phyloP scores from a whole-genome alignment of 352 stramenopile species.

The Globisporangium yorkense region DNA sequence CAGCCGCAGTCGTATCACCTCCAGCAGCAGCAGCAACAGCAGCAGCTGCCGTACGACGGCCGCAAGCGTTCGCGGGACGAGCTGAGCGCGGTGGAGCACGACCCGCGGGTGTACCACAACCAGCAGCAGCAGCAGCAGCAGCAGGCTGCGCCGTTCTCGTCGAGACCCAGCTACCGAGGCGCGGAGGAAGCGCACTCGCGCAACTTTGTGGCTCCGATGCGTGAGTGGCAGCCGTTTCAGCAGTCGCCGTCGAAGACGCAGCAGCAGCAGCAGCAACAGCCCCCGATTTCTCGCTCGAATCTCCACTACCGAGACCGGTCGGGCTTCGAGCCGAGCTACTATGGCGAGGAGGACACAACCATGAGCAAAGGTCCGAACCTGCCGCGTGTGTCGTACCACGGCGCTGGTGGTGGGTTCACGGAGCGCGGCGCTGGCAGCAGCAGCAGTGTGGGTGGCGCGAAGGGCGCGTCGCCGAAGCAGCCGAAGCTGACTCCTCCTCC shows the following conservation, averaged over 20 bases:
- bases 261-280: neutral
- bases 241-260: neutral
- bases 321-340: neutral
- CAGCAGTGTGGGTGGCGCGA: neutral
- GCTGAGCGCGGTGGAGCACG: neutral
- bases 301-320: neutral
- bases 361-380: neutral
- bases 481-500: neutral
- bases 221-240: neutral
- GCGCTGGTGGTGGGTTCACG: neutral
- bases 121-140: neutral
- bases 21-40: neutral
- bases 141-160: neutral
- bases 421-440: neutral
- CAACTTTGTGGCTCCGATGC: neutral
- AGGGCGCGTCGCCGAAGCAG: neutral
- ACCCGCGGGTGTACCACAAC: neutral
- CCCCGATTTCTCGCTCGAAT: neutral
- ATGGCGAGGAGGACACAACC: neutral
- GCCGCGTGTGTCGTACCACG: neutral
- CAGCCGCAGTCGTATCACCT: neutral
- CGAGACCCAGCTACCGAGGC: neutral
- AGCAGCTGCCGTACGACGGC: neutral
- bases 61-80: neutral
- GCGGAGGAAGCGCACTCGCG: slow-evolving; percentile 1